Evolutionary conservation across 441 rosid genomes (phyloP).

Genomic region (Mallotus japonicus): DNA sequence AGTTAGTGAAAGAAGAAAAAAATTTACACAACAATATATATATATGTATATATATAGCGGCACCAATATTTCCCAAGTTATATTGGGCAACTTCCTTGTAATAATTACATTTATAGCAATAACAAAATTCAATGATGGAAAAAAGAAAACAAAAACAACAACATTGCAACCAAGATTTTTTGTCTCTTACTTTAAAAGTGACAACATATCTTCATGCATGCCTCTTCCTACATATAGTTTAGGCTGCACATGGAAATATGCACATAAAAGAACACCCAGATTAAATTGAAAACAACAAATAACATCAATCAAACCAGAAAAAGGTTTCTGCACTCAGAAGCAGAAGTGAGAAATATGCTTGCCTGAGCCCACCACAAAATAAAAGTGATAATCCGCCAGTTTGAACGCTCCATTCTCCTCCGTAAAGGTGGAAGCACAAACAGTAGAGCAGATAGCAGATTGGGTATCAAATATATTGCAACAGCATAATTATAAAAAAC

Average conservation of each 20-base stretch:
- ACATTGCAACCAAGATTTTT: constrained; percentile 17
- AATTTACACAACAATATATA: not conserved
- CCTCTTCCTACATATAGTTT: constrained; percentile 96
- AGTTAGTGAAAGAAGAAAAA: constrained; percentile 24
- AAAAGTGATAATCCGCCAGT: constrained; percentile 64
- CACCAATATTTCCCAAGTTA: not conserved
- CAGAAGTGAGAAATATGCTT: constrained; percentile 34
- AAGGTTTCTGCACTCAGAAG: not conserved
- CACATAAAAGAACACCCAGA: constrained; percentile 7
- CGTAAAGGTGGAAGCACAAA: constrained; percentile 82
- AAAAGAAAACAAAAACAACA: constrained; percentile 11
- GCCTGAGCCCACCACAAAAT: constrained; percentile 99
- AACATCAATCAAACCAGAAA: constrained; percentile 11
- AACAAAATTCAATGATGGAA: not conserved
- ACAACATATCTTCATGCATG: constrained; percentile 85
- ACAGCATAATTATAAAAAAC: constrained; percentile 72
- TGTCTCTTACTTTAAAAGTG: constrained; percentile 79
- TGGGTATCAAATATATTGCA: constrained; percentile 83
- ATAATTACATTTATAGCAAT: not conserved
- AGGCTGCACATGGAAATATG: constrained; percentile 49
- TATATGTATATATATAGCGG: not conserved
- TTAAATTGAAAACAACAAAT: not conserved
- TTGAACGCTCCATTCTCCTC: constrained; percentile 86
- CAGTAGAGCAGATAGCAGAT: constrained; percentile 65
- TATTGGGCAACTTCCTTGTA: not conserved